Base-by-base conservation (phyloP, 805 yeast genomes). In the Schwanniomyces pseudopolymorphus region DNA sequence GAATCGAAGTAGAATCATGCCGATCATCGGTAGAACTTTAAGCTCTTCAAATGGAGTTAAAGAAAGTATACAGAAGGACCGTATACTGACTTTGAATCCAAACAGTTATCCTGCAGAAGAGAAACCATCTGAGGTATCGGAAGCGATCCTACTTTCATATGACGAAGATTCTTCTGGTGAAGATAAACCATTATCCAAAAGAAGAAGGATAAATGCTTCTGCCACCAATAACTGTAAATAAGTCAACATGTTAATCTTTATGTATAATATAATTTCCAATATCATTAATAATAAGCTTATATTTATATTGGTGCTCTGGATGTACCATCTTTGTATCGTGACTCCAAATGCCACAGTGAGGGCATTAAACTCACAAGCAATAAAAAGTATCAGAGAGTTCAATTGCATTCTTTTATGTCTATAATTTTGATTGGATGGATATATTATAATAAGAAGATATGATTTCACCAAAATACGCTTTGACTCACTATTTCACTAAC, bases 381-480 rank as follows among this genome's bases (percentile, higher is more conserved):
- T 7, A 31, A n/a, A n/a, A n/a, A n/a, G n/a, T n/a, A n/a, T n/a
- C n/a, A n/a, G n/a, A n/a, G 25, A 22, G 8, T 22, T 22, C 7
- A 22, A 22, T 22, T 22, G 25, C 5, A 11, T 7, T 26, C 3
- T 7, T 26, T 26, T 26, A 26, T 26, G 28, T 6, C 3, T 26
- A 26, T 26, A 26, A 6, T 4, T 26, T 26, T 26, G 28, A 26
- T 26, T 26, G 13, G 10, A 26, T 26, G 10, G 4, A 26, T 26
- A 6, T 9, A 10, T 6, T 26, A 38, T 38, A 17, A 17, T 41
- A 9, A 39, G 5, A 6, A 11, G 33, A 20, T 24, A 72, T 70
- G 76, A 64, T 72, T 35, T 66, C 75, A 5, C 78, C 77, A 10
- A 72, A 70, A 45, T 72, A 69, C 58, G 51, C 71, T n/a, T 39